Percentiles rank a stretch among this genome's conserved stretches.
phyloP scores from a whole-genome alignment of 2,329 filamentous ascomycete species.

The Stagonosporopsis vannaccii region DNA sequence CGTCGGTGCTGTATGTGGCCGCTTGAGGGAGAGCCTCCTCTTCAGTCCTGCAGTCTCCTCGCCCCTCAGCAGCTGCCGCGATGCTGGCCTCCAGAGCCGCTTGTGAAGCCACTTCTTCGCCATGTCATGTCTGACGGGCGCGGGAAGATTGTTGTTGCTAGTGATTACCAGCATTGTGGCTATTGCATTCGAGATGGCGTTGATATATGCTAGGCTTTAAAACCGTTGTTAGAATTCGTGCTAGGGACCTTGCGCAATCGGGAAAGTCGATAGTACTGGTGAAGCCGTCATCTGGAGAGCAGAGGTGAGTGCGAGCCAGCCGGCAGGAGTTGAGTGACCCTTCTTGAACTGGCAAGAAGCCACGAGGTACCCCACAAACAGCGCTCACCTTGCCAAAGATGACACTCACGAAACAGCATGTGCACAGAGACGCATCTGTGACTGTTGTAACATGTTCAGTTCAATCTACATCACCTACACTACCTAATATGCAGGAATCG shows the following conservation, averaged over 20 bases:
- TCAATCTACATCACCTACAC: not conserved
- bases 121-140: constrained; percentile 23
- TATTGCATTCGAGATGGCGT: constrained; percentile 19
- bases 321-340: not conserved
- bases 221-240: constrained; percentile 6
- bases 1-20: constrained; percentile 39
- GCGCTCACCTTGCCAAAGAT: constrained; percentile 1
- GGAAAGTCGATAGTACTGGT: not conserved
- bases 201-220: constrained; percentile 26
- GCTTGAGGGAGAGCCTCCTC: constrained; percentile 20
- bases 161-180: constrained; percentile 31
- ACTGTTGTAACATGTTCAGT: not conserved
- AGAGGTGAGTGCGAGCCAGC: not conserved
- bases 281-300: constrained; percentile 5
- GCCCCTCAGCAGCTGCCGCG: constrained; percentile 20
- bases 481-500: not conserved
- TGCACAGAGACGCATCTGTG: not conserved
- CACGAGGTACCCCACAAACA: not conserved
- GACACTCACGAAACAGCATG: not conserved
- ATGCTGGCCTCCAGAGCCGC: constrained; percentile 30
- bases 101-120: constrained; percentile 38
- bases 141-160: constrained; percentile 25
- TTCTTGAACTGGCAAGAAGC: not conserved
- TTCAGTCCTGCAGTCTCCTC: constrained; percentile 9
- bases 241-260: not conserved